These are phyloP conservation scores for Hyaloscypha variabilis DNA, from an alignment of 495 filamentous ascomycete genomes.

Conservation along the genomic window DNA sequence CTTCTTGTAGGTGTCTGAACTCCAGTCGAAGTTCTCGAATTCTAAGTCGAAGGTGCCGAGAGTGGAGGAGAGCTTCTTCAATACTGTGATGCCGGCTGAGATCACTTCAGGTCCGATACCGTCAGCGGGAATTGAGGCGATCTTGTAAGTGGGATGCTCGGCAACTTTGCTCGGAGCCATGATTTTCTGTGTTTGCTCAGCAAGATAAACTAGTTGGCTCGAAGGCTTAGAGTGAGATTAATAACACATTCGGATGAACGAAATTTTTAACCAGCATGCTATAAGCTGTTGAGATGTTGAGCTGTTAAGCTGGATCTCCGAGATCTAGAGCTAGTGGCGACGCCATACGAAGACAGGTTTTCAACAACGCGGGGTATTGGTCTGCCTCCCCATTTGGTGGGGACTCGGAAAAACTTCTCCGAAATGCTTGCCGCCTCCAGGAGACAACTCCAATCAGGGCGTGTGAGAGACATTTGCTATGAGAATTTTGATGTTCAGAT, in stretches of 20 bases:
- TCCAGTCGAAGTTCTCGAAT: slow-evolving; percentile 55
- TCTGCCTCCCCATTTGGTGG: neutral
- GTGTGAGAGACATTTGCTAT: too few species aligned
- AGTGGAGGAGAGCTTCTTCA: slow-evolving; percentile 45
- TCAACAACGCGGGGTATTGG: neutral
- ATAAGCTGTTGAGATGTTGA: neutral
- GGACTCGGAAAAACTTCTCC: neutral
- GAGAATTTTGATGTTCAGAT: too few species aligned
- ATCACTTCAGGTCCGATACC: slow-evolving; percentile 60
- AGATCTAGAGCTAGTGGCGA: neutral
- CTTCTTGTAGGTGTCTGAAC: slow-evolving; percentile 53
- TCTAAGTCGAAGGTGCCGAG: slow-evolving; percentile 49
- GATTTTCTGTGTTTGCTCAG: neutral
- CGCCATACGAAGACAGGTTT: neutral
- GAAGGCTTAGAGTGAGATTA: neutral
- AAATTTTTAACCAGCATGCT: neutral
- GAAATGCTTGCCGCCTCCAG: neutral
- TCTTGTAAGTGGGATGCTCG: slow-evolving; percentile 25
- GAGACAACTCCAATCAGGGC: neutral
- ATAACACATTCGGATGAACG: neutral
- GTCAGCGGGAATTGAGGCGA: slow-evolving; percentile 56
- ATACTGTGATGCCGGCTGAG: slow-evolving; percentile 46
- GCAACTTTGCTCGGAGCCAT: slow-evolving; percentile 18
- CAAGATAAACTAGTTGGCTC: too few species aligned
- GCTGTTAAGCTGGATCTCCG: too few species aligned